Base-by-base conservation (phyloP, 768 basidiomycete species). In the Cyclocybe aegerita region DNA sequence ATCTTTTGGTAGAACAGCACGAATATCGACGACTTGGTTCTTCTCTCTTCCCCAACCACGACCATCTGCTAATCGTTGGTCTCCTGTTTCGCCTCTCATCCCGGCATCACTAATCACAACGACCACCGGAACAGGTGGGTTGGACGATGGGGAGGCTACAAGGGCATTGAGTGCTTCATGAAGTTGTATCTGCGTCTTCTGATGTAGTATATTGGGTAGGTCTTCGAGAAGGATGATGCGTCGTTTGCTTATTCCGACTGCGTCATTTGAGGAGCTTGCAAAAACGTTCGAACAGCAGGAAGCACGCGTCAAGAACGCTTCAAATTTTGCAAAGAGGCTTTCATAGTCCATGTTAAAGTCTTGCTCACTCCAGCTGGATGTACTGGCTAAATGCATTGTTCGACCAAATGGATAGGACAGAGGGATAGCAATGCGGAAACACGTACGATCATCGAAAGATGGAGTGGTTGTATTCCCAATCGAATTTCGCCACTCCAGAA, bases 121-220 rank as follows among this genome's bases (percentile, higher is more conserved):
- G 16, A 98, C 81, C 11, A 99, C 68, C 0, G 96, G 95, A 2
- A 76, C 70, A 0, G 78, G 66, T 9, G 65, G 70, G 35, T 61
- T 54, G 0, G 71, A 49, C 2, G 69, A 55, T 1, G 68, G 51
- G 7, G 71, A 65, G 9, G 65, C 58, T 8, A 85, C 78, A 39
- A 93, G 76, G 1, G 78, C 64, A 43, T 82, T 69, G 1, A 97
- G 64, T 4, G 85, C 75, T 0, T 80, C 74, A 61, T 93, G 93
- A 65, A 96, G 95, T 7, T 80, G 78, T 10, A 71, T 68, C 60
- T 83, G 86, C 0, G 86, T 90, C 16, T 76, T 70, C 4, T 72
- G 66, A 67, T 93, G 92, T 4, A 92, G 72, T 48, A 98, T 81
- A 62, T 98, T 98, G 0, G 96, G 97, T 1, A 99, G 78, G 49